Conservation (phyloP, 148 eudicot species). For the Heliosperma pusillum region DNA sequence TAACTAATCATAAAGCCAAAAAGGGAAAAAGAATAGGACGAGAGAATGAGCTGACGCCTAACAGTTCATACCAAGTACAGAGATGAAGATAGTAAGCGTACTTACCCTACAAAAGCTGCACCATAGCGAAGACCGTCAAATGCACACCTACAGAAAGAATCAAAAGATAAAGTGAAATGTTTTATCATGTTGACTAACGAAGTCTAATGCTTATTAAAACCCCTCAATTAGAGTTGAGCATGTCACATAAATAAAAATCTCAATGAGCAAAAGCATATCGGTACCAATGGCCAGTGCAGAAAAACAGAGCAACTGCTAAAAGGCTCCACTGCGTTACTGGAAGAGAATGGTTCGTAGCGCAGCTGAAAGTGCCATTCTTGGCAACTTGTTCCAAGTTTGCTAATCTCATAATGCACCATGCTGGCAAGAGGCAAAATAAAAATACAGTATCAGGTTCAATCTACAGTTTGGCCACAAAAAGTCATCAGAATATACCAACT, state of each 20-base stretch:
- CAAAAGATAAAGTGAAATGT: not conserved
- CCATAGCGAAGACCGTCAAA: slow-evolving; percentile 96
- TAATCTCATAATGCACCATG: slow-evolving; percentile 68
- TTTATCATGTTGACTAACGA: slow-evolving; percentile 1
- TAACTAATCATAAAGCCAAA: not conserved
- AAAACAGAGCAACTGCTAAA: slow-evolving; percentile 71
- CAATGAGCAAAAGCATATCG: slow-evolving; percentile 7
- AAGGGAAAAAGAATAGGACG: not conserved
- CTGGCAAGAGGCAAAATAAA: slow-evolving; percentile 35
- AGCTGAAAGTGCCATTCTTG: slow-evolving; percentile 27
- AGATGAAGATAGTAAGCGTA: slow-evolving; percentile 4
- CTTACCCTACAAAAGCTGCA: slow-evolving; percentile 96
- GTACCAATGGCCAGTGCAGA: slow-evolving; percentile 95
- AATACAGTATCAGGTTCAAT: not conserved
- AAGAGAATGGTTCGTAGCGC: slow-evolving; percentile 40
- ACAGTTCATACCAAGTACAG: not conserved
- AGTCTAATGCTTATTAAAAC: not conserved
- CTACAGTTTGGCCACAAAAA: not conserved
- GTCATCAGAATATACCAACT: not conserved
- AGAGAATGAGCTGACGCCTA: not conserved
- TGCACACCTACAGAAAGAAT: slow-evolving; percentile 65
- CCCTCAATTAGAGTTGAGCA: not conserved
- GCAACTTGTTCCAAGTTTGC: slow-evolving; percentile 45
- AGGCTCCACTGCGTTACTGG: slow-evolving; percentile 92
- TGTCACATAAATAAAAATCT: not conserved